Evolutionary conservation across 2,329 filamentous ascomycete genomes (phyloP).

Genomic region (Fusarium sp.): DNA sequence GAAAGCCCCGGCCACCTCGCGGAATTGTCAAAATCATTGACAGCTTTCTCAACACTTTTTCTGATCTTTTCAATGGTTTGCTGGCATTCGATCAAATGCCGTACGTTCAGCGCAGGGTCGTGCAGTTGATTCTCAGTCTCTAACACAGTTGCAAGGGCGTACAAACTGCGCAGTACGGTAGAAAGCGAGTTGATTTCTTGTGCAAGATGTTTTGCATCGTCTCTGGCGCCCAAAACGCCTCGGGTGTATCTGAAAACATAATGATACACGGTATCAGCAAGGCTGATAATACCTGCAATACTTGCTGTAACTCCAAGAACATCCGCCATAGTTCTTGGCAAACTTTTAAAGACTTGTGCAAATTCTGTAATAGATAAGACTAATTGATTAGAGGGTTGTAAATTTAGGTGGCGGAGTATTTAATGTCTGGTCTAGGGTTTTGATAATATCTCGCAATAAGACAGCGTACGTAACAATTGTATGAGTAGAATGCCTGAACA

Average conservation of each 20-base stretch:
- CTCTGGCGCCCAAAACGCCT: neutral
- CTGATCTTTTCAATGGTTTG: neutral
- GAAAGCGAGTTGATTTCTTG: slow-evolving; percentile 4
- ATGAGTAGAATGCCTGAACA: too few species aligned
- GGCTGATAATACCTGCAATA: slow-evolving; percentile 7
- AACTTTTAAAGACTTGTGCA: too few species aligned
- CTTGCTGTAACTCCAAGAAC: neutral
- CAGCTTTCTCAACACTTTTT: neutral
- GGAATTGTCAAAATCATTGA: neutral
- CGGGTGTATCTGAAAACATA: neutral
- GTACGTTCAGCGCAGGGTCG: neutral
- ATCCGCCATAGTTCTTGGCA: too few species aligned
- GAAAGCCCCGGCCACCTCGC: too few species aligned
- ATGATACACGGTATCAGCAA: slow-evolving; percentile 1
- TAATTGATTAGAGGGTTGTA: too few species aligned
- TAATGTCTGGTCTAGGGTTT: too few species aligned
- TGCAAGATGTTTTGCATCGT: neutral
- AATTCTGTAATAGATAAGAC: too few species aligned
- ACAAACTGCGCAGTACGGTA: neutral
- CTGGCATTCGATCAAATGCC: neutral
- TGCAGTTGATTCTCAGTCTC: neutral
- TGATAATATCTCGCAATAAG: too few species aligned
- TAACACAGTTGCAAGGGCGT: neutral
- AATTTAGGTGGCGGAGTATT: too few species aligned
- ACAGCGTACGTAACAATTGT: too few species aligned